phyloP scores from a whole-genome alignment of 2,329 filamentous ascomycete genomes.

The Colletotrichum chrysophilum region DNA sequence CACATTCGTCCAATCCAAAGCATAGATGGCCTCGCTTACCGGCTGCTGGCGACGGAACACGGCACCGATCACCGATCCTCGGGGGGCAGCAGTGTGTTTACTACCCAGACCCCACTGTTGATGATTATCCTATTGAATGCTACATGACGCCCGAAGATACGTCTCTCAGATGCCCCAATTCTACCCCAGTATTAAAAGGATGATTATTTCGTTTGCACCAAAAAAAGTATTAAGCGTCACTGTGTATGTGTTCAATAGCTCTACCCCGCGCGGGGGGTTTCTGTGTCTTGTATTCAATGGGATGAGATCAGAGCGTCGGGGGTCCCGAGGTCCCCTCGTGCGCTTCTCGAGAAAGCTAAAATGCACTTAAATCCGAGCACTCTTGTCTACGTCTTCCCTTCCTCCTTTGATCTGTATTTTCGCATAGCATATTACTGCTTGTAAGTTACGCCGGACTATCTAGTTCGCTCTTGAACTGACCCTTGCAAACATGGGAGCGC shows the following conservation, averaged over 20 bases:
- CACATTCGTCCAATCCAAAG: not conserved
- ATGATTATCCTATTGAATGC: not conserved
- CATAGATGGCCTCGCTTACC: not conserved
- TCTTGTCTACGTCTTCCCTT: not conserved
- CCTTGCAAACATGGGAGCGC: not conserved
- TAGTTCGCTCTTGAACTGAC: fast-evolving
- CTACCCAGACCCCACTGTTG: not conserved
- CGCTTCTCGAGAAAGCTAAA: not conserved
- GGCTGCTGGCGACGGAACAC: not conserved
- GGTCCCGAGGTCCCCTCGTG: not conserved
- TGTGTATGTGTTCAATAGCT: not conserved
- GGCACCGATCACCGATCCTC: not conserved
- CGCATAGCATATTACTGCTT: not conserved
- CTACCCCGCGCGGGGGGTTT: not conserved
- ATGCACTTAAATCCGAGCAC: not conserved
- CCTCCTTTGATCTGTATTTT: not conserved
- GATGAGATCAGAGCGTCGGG: not conserved
- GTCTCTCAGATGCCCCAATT: not conserved
- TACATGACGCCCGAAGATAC: not conserved
- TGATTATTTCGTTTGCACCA: not conserved
- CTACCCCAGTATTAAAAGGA: fast-evolving
- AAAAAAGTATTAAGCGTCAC: not conserved
- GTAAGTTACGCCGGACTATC: not conserved
- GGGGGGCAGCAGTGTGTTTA: not conserved
- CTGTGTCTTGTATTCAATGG: not conserved